phyloP scores from a whole-genome alignment of 2,329 filamentous ascomycete species.

The Alternaria novae-zelandiae region DNA sequence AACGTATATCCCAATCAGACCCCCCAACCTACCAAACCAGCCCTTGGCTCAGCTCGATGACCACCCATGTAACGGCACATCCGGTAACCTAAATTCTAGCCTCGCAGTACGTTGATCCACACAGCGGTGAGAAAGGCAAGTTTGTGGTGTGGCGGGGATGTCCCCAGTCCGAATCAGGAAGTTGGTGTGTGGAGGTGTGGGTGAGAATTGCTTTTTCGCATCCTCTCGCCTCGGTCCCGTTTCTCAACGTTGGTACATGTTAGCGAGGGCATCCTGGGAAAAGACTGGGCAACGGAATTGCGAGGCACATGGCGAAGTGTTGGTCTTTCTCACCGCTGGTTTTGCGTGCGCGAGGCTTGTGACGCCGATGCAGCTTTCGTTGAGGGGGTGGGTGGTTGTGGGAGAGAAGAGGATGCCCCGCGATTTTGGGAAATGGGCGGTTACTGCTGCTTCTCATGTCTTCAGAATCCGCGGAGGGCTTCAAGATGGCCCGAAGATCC shows the following conservation, averaged over 20 bases:
- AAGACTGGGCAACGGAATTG: not conserved
- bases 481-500: not conserved
- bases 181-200: not conserved
- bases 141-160: not conserved
- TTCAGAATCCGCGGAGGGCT: not conserved
- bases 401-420: not conserved
- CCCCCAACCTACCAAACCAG: not conserved
- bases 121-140: not conserved
- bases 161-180: not conserved
- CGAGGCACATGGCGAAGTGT: not conserved
- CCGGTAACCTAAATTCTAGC: not conserved
- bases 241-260: conserved; percentile 1
- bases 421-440: not conserved
- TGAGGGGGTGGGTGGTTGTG: not conserved
- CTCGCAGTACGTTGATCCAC: not conserved
- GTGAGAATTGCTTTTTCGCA: not conserved
- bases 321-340: conserved; percentile 1
- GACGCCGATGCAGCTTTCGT: not conserved
- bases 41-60: not conserved
- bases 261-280: not conserved
- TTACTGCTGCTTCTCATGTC: not conserved
- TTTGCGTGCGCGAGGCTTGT: not conserved
- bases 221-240: conserved; percentile 1
- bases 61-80: not conserved
- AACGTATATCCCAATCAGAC: not conserved